Evolutionary conservation across 1,139 yeast species (phyloP), one percentile per base, ranked within the genome.

Genomic region (Blastobotrys apis): DNA sequence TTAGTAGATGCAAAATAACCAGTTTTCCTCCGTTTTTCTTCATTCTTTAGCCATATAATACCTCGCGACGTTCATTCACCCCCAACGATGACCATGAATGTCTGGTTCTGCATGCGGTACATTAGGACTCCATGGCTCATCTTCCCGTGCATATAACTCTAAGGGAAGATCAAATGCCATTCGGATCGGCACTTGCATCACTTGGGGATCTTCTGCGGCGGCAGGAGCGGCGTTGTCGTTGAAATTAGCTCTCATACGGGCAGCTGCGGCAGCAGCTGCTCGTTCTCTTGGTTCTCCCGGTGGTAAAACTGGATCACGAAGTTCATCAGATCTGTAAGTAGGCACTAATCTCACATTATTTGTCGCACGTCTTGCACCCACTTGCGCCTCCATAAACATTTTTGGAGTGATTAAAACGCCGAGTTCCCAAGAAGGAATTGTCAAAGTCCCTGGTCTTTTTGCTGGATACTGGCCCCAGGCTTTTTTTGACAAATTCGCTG

Each of bases 401-500:
- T 41, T 44, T 4, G 62, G 56, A 30, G 49, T 47, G 9, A 62
- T 31, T 25, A 64, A 43, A 8, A 64, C 66, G 5, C 68, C 68
- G 13, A 60, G 52, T 40, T 64, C 68, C 55, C 57, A 64, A 13
- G 64, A 60, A 42, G 56, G 63, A 45, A 62, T 57, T 53, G 54
- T 57, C 30, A 53, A 47, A 31, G 51, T 53, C 22, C 39, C 38
- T 10, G 41, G 41, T 31, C 46, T 46, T 16, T 48, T 38, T 38
- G 48, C 34, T 36, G 53, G 53, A 15, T 51, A 34, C 2, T 48
- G 53, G 1, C 69, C 69, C 69, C 69, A 65, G 0, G 68, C 69
- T 33, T 57, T 63, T 37, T 60, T 62, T 30, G 66, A 61, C 29
- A 65, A 45, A 46, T 65, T 65, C 23, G 68, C 67, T 2, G 66